Conservation (phyloP, 2,329 filamentous ascomycete species). For the Tolypocladium tropicale region DNA sequence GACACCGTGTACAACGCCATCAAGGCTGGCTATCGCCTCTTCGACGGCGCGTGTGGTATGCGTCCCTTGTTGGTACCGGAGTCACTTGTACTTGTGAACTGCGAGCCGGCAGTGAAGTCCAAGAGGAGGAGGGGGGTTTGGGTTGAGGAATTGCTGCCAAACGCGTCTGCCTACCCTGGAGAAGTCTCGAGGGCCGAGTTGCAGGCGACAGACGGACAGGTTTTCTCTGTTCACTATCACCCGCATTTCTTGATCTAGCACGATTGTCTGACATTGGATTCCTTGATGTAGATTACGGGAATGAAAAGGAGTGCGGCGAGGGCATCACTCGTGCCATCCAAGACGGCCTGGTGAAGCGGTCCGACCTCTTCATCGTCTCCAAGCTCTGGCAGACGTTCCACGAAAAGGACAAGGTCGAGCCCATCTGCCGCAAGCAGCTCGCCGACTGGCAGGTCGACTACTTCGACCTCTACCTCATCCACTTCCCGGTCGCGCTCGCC, state of each 20-base stretch:
- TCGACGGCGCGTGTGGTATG: conserved; percentile 40
- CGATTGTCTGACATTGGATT: background rate
- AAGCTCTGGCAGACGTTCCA: conserved; percentile 95
- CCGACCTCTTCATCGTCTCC: conserved; percentile 84
- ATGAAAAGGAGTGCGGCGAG: background rate
- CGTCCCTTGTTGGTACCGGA: background rate
- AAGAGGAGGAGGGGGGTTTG: background rate
- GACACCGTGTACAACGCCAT: conserved; percentile 70
- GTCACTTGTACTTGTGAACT: too few species aligned
- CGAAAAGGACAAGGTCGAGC: conserved; percentile 65
- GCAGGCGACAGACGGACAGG: background rate
- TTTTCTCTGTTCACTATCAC: too few species aligned
- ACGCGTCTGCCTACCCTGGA: background rate
- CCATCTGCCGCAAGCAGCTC: conserved; percentile 66
- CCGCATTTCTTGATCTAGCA: background rate
- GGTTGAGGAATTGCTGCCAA: background rate
- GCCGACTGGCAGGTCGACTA: conserved; percentile 79
- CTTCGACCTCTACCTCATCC: conserved; percentile 82
- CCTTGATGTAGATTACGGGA: background rate
- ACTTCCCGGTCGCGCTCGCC: conserved; percentile 81
- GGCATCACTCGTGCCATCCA: conserved; percentile 55
- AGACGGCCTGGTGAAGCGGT: conserved; percentile 70
- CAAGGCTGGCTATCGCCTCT: conserved; percentile 50
- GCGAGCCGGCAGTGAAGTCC: too few species aligned
- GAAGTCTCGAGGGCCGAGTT: background rate